These are phyloP conservation scores for Candida sanyaensis DNA, from an alignment of 1,139 yeast genomes.

Conservation along the genomic window DNA sequence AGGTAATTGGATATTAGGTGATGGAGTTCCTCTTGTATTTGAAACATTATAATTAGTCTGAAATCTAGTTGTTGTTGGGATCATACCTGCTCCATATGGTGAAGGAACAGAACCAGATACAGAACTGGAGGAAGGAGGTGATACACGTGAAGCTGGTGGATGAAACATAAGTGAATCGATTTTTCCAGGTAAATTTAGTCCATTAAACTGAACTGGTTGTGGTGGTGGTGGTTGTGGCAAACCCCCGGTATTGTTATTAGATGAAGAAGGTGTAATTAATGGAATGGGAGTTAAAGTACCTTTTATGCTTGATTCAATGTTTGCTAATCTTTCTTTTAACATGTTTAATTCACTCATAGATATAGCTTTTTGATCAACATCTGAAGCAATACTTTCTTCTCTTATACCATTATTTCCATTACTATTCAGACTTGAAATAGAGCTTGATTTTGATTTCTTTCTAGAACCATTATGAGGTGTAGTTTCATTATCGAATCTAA, in stretches of 20 bases:
- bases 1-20: slow-evolving; percentile 15
- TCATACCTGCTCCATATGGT: background rate
- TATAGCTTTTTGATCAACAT: slow-evolving; percentile 13
- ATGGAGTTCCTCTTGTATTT: slow-evolving; percentile 10
- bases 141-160: too few species aligned
- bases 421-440: background rate
- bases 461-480: slow-evolving; percentile 1
- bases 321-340: slow-evolving; percentile 26
- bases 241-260: background rate
- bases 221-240: slow-evolving; percentile 2
- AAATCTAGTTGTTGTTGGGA: slow-evolving; percentile 4
- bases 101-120: background rate
- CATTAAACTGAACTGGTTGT: slow-evolving; percentile 5
- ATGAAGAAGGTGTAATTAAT: background rate
- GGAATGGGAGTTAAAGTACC: background rate
- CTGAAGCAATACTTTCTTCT: background rate
- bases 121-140: too few species aligned
- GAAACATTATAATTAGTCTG: slow-evolving; percentile 12
- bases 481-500: slow-evolving; percentile 12
- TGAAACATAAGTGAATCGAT: background rate
- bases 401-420: background rate
- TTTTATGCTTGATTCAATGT: slow-evolving; percentile 19
- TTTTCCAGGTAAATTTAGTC: slow-evolving; percentile 3
- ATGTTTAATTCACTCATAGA: slow-evolving; percentile 24
- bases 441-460: background rate